Conservation (phyloP, 306 rosid genomes). For the Ammopiptanthus mongolicus region DNA sequence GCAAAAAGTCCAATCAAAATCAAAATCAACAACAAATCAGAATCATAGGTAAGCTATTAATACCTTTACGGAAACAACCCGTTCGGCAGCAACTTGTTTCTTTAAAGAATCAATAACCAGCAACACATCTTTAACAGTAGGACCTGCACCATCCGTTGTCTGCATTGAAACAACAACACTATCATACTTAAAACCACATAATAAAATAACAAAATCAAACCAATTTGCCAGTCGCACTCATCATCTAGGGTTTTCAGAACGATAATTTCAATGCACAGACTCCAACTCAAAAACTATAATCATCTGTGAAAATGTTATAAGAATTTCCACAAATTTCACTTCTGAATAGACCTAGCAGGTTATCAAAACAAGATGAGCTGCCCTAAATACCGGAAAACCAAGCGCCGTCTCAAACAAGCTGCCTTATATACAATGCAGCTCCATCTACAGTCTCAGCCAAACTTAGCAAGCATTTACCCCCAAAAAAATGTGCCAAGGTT, state of each 20-base stretch:
- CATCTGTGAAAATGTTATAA: background rate
- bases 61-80: constrained; percentile 63
- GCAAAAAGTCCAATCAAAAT: background rate
- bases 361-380: background rate
- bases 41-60: background rate
- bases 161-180: constrained; percentile 23
- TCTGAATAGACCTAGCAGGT: background rate
- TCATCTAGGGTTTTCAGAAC: background rate
- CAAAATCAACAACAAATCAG: constrained; percentile 4
- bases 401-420: background rate
- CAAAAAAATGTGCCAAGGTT: too few species aligned
- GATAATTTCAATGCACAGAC: background rate
- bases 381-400: background rate
- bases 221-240: background rate
- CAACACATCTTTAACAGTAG: constrained; percentile 47
- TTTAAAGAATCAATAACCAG: constrained; percentile 67
- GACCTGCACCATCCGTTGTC: constrained; percentile 38
- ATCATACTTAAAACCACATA: background rate
- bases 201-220: background rate
- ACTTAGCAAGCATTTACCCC: constrained; percentile 15
- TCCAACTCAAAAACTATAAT: background rate
- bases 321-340: background rate
- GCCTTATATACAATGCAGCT: constrained; percentile 32
- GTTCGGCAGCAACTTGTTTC: constrained; percentile 65
- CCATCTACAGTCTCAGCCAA: constrained; percentile 17